Evolutionary conservation across 169 alveolate species (phyloP).

Genomic region (Plasmodium relictum): DNA sequence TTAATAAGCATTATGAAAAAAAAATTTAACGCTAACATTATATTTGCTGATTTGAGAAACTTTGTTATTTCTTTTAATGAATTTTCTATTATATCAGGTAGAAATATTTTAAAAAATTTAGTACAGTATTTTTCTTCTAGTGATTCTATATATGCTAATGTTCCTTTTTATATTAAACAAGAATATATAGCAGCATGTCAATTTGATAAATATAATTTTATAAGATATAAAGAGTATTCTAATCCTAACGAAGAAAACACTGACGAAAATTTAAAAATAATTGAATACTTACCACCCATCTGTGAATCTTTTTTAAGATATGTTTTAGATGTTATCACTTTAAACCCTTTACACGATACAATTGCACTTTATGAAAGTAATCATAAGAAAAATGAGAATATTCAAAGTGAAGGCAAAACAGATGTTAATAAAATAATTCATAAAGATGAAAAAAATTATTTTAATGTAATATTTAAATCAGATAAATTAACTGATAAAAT

Average conservation of each 20-base stretch:
- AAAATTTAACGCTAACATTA: slow-evolving; percentile 78
- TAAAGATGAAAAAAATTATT: slow-evolving; percentile 39
- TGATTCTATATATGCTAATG: slow-evolving; percentile 83
- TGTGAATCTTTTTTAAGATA: slow-evolving; percentile 84
- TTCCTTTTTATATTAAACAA: slow-evolving; percentile 82
- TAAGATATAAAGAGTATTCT: slow-evolving; percentile 84
- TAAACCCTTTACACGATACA: slow-evolving; percentile 53
- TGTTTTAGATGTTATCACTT: slow-evolving; percentile 43
- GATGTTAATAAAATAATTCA: slow-evolving; percentile 70
- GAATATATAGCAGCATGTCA: slow-evolving; percentile 86
- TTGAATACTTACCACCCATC: slow-evolving; percentile 83
- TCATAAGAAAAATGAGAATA: not conserved
- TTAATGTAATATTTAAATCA: slow-evolving; percentile 25
- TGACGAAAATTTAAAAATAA: slow-evolving; percentile 80
- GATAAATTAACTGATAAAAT: slow-evolving; percentile 72
- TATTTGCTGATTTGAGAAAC: slow-evolving; percentile 81
- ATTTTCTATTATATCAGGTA: slow-evolving; percentile 83
- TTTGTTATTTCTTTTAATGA: slow-evolving; percentile 81
- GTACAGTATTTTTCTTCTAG: slow-evolving; percentile 76
- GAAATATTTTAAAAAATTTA: slow-evolving; percentile 80
- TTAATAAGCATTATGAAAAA: slow-evolving; percentile 78
- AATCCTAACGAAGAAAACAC: slow-evolving; percentile 82
- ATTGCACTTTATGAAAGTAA: slow-evolving; percentile 20
- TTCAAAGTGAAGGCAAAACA: slow-evolving; percentile 54
- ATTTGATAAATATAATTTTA: slow-evolving; percentile 80